Conservation (phyloP, 2,329 filamentous ascomycete genomes). For the Mycogone perniciosa region DNA sequence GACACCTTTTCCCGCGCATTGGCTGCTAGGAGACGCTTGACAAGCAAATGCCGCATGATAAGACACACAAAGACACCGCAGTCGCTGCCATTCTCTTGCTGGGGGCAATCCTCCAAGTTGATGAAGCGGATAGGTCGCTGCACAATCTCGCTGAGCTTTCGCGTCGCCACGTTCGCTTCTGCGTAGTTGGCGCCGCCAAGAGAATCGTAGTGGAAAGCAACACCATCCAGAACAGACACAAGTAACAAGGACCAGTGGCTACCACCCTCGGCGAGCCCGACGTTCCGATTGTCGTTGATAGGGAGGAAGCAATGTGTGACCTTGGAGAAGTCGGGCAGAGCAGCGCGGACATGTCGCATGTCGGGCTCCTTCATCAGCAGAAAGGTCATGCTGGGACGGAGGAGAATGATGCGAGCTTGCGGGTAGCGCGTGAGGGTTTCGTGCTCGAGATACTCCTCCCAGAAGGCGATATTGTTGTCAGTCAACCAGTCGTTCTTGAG, state of each 20-base stretch:
- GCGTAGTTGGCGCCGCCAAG: constrained; percentile 67
- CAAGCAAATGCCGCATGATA: constrained; percentile 86
- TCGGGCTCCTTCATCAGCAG: constrained; percentile 73
- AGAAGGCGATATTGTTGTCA: constrained; percentile 95
- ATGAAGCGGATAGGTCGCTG: constrained; percentile 64
- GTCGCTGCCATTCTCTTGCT: constrained; percentile 88
- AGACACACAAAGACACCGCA: constrained; percentile 96
- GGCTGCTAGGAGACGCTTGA: constrained; percentile 73
- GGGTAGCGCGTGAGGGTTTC: constrained; percentile 77
- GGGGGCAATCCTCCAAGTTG: constrained; percentile 76
- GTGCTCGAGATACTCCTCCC: constrained; percentile 94
- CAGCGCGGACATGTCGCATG: constrained; percentile 51
- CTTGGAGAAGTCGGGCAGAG: constrained; percentile 71
- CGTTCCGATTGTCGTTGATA: constrained; percentile 80
- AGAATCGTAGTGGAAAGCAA: constrained; percentile 96
- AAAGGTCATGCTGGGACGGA: constrained; percentile 89
- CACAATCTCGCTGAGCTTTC: constrained; percentile 64
- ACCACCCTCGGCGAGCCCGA: constrained; percentile 75
- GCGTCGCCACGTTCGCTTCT: constrained; percentile 64
- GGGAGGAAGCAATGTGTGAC: constrained; percentile 94
- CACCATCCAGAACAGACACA: constrained; percentile 78
- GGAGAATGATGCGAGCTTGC: constrained; percentile 78
- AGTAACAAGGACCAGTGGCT: constrained; percentile 93
- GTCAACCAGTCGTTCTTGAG: constrained; percentile 93
- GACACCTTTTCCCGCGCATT: constrained; percentile 80